Evolutionary conservation across 345 rosid genomes (phyloP).

Genomic region (Erucastrum elatum): DNA sequence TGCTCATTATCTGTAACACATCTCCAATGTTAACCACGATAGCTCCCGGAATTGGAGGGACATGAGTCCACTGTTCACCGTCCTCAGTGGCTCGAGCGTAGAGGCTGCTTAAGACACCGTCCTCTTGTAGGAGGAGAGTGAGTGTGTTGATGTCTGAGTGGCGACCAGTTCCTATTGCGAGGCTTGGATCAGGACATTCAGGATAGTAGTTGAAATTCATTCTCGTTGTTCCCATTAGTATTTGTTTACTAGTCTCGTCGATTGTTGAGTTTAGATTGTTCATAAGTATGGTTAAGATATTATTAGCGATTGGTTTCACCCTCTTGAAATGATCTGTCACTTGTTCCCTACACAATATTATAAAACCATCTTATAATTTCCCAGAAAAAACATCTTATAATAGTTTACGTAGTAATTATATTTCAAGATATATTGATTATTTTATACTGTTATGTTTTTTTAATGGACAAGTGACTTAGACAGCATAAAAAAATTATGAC

Average conservation of each 20-base stretch:
- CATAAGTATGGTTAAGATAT: slow-evolving; percentile 42
- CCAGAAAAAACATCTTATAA: too few species aligned
- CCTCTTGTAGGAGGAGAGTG: slow-evolving; percentile 47
- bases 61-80: slow-evolving; percentile 31
- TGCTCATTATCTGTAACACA: slow-evolving; percentile 37
- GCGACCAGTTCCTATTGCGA: slow-evolving; percentile 41
- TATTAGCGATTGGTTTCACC: slow-evolving; percentile 36
- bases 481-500: too few species aligned
- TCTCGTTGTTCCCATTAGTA: slow-evolving; percentile 40
- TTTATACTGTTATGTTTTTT: not conserved
- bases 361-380: not conserved
- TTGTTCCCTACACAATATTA: slow-evolving; percentile 42
- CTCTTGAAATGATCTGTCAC: slow-evolving; percentile 47
- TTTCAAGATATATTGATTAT: not conserved
- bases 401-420: not conserved
- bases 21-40: slow-evolving; percentile 42
- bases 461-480: not conserved
- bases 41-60: slow-evolving; percentile 34
- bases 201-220: slow-evolving; percentile 49
- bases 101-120: slow-evolving; percentile 37
- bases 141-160: slow-evolving; percentile 46
- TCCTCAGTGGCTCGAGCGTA: slow-evolving; percentile 41
- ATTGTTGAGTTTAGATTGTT: slow-evolving; percentile 35
- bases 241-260: slow-evolving; percentile 26
- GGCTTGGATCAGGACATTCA: slow-evolving; percentile 45